phyloP scores from a whole-genome alignment of 2,329 filamentous ascomycete species.

The Apiospora hydei region DNA sequence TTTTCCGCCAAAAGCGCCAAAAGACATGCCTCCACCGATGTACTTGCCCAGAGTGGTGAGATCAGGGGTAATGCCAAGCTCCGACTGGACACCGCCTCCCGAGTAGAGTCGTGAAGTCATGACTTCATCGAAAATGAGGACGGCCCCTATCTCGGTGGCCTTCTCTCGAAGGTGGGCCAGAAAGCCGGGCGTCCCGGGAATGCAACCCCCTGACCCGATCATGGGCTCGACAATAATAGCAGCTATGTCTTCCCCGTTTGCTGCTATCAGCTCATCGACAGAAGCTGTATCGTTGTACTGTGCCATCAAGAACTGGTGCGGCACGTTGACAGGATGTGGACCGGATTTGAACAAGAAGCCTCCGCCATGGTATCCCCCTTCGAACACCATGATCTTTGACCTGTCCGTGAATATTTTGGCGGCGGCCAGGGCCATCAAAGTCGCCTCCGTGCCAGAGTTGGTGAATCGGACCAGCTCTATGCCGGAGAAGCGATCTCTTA shows the following conservation, averaged over 20 bases:
- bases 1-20: conserved; percentile 71
- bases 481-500: conserved; percentile 59
- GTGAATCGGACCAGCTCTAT: conserved; percentile 66
- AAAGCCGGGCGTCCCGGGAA: conserved; percentile 59
- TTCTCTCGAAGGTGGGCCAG: conserved; percentile 56
- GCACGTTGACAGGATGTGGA: conserved; percentile 15
- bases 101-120: conserved; percentile 67
- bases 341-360: conserved; percentile 56
- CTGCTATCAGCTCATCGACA: conserved; percentile 51
- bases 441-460: conserved; percentile 73
- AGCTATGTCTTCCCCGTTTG: conserved; percentile 54
- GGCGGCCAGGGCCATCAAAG: conserved; percentile 63
- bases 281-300: conserved; percentile 66
- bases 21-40: conserved; percentile 70
- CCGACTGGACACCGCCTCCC: conserved; percentile 55
- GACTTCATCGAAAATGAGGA: conserved; percentile 76
- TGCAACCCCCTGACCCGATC: conserved; percentile 68
- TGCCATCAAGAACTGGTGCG: conserved; percentile 47
- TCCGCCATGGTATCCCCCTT: conserved; percentile 61
- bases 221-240: conserved; percentile 72
- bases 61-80: conserved; percentile 60
- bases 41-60: conserved; percentile 72
- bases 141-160: conserved; percentile 54
- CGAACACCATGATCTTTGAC: conserved; percentile 58
- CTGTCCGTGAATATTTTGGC: conserved; percentile 56